phyloP scores from a whole-genome alignment of 768 basidiomycete species.

The Cystofilobasidium capitatum region DNA sequence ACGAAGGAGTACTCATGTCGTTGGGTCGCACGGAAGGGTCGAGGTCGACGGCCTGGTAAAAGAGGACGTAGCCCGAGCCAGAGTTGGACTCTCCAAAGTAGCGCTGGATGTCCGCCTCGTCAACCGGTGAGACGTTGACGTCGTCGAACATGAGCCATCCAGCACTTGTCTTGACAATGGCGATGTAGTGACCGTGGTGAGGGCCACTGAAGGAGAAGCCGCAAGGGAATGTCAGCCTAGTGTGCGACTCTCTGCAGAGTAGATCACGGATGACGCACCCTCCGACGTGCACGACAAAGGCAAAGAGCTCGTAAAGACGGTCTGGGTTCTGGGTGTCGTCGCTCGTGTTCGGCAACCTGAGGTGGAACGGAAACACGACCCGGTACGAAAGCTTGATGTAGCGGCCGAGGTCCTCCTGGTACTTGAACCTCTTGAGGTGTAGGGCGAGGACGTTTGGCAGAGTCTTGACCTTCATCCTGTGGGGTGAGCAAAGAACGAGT shows the following conservation, averaged over 20 bases:
- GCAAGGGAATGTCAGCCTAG: not conserved
- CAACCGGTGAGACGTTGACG: conserved; percentile 76
- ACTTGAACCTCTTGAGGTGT: conserved; percentile 97
- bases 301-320: conserved; percentile 84
- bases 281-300: conserved; percentile 98
- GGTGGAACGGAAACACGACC: conserved; percentile 88
- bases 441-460: conserved; percentile 89
- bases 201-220: conserved; percentile 57
- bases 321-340: conserved; percentile 88
- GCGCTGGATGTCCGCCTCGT: conserved; percentile 78
- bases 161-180: conserved; percentile 70
- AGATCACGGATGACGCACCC: conserved; percentile 53
- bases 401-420: conserved; percentile 78
- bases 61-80: conserved; percentile 90
- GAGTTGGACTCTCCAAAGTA: conserved; percentile 78
- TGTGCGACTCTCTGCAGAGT: conserved; percentile 19
- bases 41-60: conserved; percentile 89
- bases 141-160: conserved; percentile 96
- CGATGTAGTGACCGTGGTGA: conserved; percentile 97
- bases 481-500: not conserved
- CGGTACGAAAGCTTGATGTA: conserved; percentile 95
- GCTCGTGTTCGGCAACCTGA: conserved; percentile 91
- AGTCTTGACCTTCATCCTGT: conserved; percentile 98
- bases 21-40: conserved; percentile 47
- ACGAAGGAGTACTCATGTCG: not conserved